A percentile compares a stretch with the other conserved stretches of the same genome.
These are phyloP conservation scores for Endothia cerciana DNA, from an alignment of 2,329 filamentous ascomycete genomes.

Conservation along the genomic window DNA sequence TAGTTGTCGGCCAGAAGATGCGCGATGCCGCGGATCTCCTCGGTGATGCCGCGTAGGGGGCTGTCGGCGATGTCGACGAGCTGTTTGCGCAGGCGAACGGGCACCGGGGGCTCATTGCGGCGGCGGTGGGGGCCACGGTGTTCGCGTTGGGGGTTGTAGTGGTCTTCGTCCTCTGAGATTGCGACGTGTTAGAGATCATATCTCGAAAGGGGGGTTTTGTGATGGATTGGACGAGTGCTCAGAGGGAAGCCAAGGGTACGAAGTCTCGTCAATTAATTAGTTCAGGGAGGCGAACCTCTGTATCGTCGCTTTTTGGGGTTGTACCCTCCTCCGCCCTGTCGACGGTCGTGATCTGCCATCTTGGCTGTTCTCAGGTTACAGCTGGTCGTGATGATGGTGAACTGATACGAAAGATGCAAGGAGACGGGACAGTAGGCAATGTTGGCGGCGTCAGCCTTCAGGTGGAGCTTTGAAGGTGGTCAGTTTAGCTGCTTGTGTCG, in stretches of 20 bases:
- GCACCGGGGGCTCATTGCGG: constrained; percentile 70
- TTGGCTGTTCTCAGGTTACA: constrained; percentile 22
- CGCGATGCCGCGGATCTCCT: constrained; percentile 76
- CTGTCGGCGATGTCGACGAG: constrained; percentile 82
- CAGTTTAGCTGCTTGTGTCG: neutral
- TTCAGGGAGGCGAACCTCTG: constrained; percentile 63
- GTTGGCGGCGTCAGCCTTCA: constrained; percentile 17
- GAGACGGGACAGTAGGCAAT: neutral
- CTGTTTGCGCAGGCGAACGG: constrained; percentile 75
- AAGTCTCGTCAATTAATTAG: constrained; percentile 5
- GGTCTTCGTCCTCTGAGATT: constrained; percentile 65
- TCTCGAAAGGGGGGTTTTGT: neutral
- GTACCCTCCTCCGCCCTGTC: constrained; percentile 56
- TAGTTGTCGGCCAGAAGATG: constrained; percentile 80
- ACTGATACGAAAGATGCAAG: neutral
- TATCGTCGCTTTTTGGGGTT: constrained; percentile 77
- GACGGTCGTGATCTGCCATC: constrained; percentile 63
- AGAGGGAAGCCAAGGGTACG: too few relatives aligned
- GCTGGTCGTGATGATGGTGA: constrained; percentile 1
- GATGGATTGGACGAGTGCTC: neutral
- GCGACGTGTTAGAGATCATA: constrained; percentile 14
- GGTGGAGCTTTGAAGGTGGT: constrained; percentile 12
- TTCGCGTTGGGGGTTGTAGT: constrained; percentile 54
- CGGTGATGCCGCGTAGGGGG: constrained; percentile 75
- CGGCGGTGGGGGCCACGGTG: constrained; percentile 69